Evolutionary conservation across 495 filamentous ascomycete genomes (phyloP), one percentile per base, ranked within the genome.

Genomic region (Letharia columbiana): DNA sequence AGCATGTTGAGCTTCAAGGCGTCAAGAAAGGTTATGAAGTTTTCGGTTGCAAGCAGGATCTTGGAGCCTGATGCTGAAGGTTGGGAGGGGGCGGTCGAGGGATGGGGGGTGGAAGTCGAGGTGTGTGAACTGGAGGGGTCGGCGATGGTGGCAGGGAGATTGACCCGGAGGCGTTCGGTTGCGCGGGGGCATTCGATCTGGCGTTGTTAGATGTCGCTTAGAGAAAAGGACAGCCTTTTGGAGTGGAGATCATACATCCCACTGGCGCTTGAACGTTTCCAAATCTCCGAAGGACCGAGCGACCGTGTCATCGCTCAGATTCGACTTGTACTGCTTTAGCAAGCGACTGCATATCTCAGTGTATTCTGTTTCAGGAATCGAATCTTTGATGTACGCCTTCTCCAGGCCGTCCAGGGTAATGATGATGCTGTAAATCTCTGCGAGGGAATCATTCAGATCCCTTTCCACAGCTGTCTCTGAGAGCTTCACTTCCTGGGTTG

Each of bases 11-110:
- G 81, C 71, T 89, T 89, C 70, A 98, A 81, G 33, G 94, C 95
- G 76, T 99, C 95, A 57, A 99, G 80, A 76, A 97, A 92, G 0
- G 95, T 99, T 75, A 99, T 98, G 73, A 99, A 99, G 73, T 96
- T 92, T 76, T 98, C 91, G 6, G 94, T 96, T 7, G 94, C 92
- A 60, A 90, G 84, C 39, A 93, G 76, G 64, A 96, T 91, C 47
- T 93, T 80, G 50, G 86, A 84, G 37, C 89, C 90, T 28, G 87
- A 87, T 63, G 85, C 84, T 54, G 67, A 63, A 49, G 72, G 65
- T 37, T 74, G 71, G 37, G 71, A 64, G 33, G 70, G 72, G 2
- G 83, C 71, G 75, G 69, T 73, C 68, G 77, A 77, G 52, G 82
- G 75, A 72, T 80, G 72, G 70, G 71, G 65, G 37, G 33, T 68